These are phyloP conservation scores for Podila horticola DNA, from an alignment of 192 early-diverging fungal genomes.

Conservation along the genomic window DNA sequence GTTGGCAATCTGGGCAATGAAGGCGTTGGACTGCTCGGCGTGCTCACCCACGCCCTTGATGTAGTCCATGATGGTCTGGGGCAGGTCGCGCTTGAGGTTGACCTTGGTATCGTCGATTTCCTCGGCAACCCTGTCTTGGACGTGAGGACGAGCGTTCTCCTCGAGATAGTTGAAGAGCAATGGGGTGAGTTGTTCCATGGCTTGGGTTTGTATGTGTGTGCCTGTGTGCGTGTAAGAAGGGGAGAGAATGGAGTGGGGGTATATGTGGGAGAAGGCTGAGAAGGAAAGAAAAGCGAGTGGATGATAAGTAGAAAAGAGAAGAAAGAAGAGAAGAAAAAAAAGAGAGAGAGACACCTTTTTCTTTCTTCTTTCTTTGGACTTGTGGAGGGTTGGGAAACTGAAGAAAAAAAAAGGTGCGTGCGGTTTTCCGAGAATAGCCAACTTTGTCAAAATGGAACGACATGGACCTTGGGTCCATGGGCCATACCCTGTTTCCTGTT, in stretches of 20 bases:
- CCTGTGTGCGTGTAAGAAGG: background rate
- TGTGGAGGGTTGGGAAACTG: background rate
- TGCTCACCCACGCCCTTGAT: slow-evolving; percentile 7
- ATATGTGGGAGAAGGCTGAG: slow-evolving; percentile 3
- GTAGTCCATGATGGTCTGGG: slow-evolving; percentile 28
- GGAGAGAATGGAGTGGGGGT: background rate
- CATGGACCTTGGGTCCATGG: too few relatives aligned
- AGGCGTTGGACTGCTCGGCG: slow-evolving; percentile 7
- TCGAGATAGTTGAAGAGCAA: slow-evolving; percentile 39
- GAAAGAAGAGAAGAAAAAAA: slow-evolving; percentile 14
- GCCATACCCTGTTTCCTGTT: background rate
- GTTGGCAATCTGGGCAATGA: slow-evolving; percentile 19
- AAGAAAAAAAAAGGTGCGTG: too few relatives aligned
- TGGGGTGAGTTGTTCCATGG: slow-evolving; percentile 35
- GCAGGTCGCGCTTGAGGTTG: slow-evolving; percentile 46
- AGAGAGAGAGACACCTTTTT: background rate
- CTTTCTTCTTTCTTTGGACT: slow-evolving; percentile 1
- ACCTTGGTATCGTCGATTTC: slow-evolving; percentile 45
- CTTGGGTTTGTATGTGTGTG: background rate
- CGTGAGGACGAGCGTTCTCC: slow-evolving; percentile 38
- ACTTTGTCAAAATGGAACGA: too few relatives aligned
- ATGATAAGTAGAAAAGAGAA: slow-evolving; percentile 15
- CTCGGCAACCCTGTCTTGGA: slow-evolving; percentile 41
- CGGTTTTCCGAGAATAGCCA: too few relatives aligned
- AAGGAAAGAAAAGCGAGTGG: slow-evolving; percentile 12